These are phyloP conservation scores for Exserohilum rostratum DNA, from an alignment of 2,329 filamentous ascomycete genomes.

Conservation along the genomic window DNA sequence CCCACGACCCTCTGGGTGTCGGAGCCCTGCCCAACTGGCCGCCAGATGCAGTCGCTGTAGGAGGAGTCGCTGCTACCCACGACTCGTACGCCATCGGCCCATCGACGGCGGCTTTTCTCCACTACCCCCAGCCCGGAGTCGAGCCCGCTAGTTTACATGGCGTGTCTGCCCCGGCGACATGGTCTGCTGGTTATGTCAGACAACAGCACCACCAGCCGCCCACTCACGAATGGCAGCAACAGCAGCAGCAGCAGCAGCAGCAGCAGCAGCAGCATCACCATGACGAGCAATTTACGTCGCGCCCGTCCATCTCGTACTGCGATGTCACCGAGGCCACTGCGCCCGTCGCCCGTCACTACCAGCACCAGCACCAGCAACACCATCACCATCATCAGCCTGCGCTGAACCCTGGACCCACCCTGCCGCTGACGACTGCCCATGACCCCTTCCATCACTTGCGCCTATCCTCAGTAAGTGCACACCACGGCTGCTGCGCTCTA, in stretches of 20 bases:
- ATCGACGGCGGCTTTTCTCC: slow-evolving; percentile 30
- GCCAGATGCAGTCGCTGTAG: slow-evolving; percentile 11
- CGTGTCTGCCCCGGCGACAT: slow-evolving; percentile 23
- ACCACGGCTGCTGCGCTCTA: slow-evolving; percentile 9
- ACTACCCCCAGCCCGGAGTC: slow-evolving; percentile 31
- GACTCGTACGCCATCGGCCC: slow-evolving; percentile 31
- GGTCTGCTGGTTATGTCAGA: slow-evolving; percentile 27
- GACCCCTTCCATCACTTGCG: slow-evolving; percentile 25
- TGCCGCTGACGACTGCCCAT: slow-evolving; percentile 13
- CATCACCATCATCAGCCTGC: slow-evolving; percentile 16
- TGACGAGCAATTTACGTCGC: slow-evolving; percentile 25
- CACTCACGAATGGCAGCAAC: slow-evolving; percentile 29
- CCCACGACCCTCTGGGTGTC: slow-evolving; percentile 34
- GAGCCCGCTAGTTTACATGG: slow-evolving; percentile 33
- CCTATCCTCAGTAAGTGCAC: slow-evolving; percentile 30
- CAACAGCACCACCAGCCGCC: slow-evolving; percentile 2
- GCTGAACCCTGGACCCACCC: slow-evolving; percentile 1
- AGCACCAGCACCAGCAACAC: slow-evolving; percentile 13
- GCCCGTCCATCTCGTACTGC: slow-evolving; percentile 25
- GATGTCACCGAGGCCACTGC: slow-evolving; percentile 21
- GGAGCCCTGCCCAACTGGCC: slow-evolving; percentile 37
- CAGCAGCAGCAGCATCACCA: slow-evolving; percentile 8
- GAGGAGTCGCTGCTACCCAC: slow-evolving; percentile 15
- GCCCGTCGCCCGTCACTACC: slow-evolving; percentile 22
- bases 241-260: slow-evolving; percentile 8